Evolutionary conservation across 345 rosid genomes (phyloP).

Genomic region (Lepidium aucheri): DNA sequence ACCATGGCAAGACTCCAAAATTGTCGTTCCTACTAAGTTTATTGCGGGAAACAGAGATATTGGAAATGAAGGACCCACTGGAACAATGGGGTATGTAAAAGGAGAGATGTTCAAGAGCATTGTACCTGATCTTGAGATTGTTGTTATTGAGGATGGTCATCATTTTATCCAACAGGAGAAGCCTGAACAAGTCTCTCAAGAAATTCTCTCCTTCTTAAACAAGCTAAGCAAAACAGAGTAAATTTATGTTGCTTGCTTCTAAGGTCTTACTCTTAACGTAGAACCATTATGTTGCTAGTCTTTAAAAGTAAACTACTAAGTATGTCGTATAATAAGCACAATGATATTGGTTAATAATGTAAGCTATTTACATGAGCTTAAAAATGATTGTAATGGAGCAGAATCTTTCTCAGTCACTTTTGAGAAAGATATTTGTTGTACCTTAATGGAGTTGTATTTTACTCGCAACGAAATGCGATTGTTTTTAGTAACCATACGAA

Average conservation of each 20-base stretch:
- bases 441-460: neutral
- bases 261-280: neutral
- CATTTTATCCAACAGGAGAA: conserved; percentile 59
- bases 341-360: neutral
- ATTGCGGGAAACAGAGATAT: conserved; percentile 47
- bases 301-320: neutral
- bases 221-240: conserved; percentile 22
- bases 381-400: too few species aligned
- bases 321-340: neutral
- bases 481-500: neutral
- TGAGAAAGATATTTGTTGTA: too few species aligned
- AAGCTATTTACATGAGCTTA: too few species aligned
- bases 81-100: conserved; percentile 32
- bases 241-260: neutral
- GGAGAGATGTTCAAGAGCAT: conserved; percentile 46
- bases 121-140: conserved; percentile 49
- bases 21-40: conserved; percentile 46
- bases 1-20: conserved; percentile 49
- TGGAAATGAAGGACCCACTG: conserved; percentile 30
- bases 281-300: neutral
- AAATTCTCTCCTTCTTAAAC: conserved; percentile 44
- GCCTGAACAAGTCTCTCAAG: conserved; percentile 42
- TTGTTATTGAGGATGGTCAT: conserved; percentile 51
- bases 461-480: neutral
- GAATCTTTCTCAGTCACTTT: too few species aligned